Percentiles rank a stretch among this genome's conserved stretches.
Evolutionary conservation across 331 rosid genomes (phyloP).

Genomic region (Pyracantha coccinea): DNA sequence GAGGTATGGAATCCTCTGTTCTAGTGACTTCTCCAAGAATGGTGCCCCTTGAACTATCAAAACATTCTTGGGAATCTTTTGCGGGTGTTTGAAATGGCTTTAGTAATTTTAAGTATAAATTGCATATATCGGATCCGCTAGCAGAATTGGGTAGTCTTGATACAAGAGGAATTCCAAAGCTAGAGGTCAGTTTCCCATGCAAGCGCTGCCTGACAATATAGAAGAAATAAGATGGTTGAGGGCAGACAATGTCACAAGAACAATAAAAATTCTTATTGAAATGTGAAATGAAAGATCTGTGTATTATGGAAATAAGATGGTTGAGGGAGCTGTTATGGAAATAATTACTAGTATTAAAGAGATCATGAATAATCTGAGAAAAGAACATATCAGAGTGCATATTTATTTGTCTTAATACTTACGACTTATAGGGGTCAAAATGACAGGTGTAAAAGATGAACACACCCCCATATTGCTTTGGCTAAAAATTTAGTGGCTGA

Average conservation of each 20-base stretch:
- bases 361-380: not conserved
- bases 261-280: not conserved
- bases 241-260: not conserved
- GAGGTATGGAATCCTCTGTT: conserved; percentile 21
- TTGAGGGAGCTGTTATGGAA: not conserved
- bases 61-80: conserved; percentile 31
- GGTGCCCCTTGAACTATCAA: conserved; percentile 20
- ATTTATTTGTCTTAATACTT: not conserved
- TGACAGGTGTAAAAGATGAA: not conserved
- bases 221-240: conserved; percentile 19
- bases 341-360: not conserved
- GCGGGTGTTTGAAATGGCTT: conserved; percentile 45
- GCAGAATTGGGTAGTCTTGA: conserved; percentile 42
- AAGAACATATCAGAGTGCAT: not conserved
- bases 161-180: conserved; percentile 86
- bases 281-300: not conserved
- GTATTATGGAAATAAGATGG: not conserved
- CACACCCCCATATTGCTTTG: not conserved
- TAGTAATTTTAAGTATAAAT: conserved; percentile 53
- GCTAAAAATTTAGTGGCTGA: not conserved
- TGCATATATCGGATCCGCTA: conserved; percentile 60
- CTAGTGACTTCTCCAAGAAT: conserved; percentile 35
- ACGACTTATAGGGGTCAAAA: not conserved
- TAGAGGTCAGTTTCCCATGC: conserved; percentile 51
- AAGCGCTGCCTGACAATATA: conserved; percentile 57